A percentile compares a stretch with the other conserved stretches of the same genome.
phyloP scores from a whole-genome alignment of 305 asterid species.

The Euphrasia arctica region DNA sequence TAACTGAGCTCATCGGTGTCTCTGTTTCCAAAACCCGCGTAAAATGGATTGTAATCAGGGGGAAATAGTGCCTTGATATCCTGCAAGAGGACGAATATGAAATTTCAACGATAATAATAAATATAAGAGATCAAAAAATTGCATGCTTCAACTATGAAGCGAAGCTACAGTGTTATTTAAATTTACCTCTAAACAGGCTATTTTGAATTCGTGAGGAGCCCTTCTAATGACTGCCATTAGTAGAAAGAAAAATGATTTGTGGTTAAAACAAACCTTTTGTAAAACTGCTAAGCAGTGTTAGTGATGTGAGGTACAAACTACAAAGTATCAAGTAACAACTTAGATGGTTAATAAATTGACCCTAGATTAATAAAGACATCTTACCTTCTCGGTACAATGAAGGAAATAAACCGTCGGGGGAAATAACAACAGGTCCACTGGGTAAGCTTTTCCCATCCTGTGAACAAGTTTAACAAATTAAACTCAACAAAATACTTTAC shows the following conservation, averaged over 20 bases:
- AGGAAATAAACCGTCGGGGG: conserved; percentile 97
- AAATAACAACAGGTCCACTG: conserved; percentile 94
- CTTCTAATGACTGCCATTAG: conserved; percentile 79
- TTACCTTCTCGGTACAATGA: conserved; percentile 90
- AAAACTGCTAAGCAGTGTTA: not conserved
- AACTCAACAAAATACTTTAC: conserved; percentile 8
- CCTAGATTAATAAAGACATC: not conserved
- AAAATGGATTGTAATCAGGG: conserved; percentile 87
- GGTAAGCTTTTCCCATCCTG: conserved; percentile 98
- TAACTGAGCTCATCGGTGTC: conserved; percentile 98
- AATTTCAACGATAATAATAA: not conserved
- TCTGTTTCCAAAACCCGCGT: conserved; percentile 97
- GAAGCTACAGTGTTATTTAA: not conserved
- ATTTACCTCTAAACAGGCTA: conserved; percentile 94
- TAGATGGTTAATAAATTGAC: not conserved
- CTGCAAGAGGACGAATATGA: conserved; percentile 38
- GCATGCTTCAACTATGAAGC: too few species aligned
- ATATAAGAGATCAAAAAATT: too few species aligned
- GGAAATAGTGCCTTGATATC: conserved; percentile 98
- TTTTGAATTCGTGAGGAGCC: conserved; percentile 99
- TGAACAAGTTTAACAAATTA: conserved; percentile 27
- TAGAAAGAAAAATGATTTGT: conserved; percentile 16
- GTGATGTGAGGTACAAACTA: too few species aligned
- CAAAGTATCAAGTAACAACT: not conserved
- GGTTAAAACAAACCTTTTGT: not conserved